phyloP scores from a whole-genome alignment of 1,284 basidiomycete genomes.

The Pseudozyma sp. region DNA sequence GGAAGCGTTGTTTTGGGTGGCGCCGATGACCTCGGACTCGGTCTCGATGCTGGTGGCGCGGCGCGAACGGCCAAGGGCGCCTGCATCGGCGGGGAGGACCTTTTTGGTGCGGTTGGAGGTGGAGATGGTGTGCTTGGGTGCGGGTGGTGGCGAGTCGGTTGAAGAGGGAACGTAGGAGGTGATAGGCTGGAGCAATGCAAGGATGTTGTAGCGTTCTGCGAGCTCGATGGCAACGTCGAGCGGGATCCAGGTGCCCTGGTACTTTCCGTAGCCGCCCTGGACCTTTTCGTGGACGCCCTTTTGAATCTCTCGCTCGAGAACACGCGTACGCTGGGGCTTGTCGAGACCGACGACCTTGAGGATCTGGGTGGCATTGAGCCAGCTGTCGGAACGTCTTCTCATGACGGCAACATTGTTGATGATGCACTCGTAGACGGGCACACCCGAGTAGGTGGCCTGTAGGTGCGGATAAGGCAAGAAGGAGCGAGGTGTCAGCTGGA shows the following conservation, averaged over 20 bases:
- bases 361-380: slow-evolving; percentile 97
- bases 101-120: slow-evolving; percentile 64
- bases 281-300: slow-evolving; percentile 99
- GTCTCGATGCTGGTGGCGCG: slow-evolving; percentile 65
- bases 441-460: slow-evolving; percentile 70
- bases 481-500: slow-evolving; percentile 5
- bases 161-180: slow-evolving; percentile 89
- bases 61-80: slow-evolving; percentile 55
- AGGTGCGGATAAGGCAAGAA: neutral
- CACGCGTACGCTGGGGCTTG: slow-evolving; percentile 96
- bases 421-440: slow-evolving; percentile 70
- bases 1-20: slow-evolving; percentile 72
- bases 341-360: slow-evolving; percentile 99
- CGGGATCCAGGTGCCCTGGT: slow-evolving; percentile 99
- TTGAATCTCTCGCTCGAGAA: slow-evolving; percentile 96
- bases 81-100: slow-evolving; percentile 52
- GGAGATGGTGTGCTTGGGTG: slow-evolving; percentile 86
- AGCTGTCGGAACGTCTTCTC: slow-evolving; percentile 92
- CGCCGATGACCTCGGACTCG: slow-evolving; percentile 57
- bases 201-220: slow-evolving; percentile 93
- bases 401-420: slow-evolving; percentile 81
- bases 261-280: slow-evolving; percentile 99
- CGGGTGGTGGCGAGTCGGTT: slow-evolving; percentile 88
- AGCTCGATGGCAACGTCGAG: slow-evolving; percentile 87
- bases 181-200: slow-evolving; percentile 86